Percentiles rank a stretch among this genome's conserved stretches.
Evolutionary conservation across 2,329 filamentous ascomycete species (phyloP).

Genomic region (Penicillium hesseltinei): DNA sequence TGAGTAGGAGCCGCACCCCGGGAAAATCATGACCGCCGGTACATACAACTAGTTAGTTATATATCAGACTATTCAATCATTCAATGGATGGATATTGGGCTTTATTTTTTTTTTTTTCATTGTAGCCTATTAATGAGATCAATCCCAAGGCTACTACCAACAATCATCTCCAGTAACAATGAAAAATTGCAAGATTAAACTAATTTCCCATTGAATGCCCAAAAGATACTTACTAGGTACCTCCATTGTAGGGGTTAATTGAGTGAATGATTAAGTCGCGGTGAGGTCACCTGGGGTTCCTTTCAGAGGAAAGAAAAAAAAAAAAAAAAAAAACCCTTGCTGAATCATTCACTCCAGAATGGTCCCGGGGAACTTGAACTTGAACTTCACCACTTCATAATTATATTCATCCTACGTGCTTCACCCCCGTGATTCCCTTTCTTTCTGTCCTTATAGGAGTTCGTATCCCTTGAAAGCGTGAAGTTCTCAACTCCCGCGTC

Average conservation of each 20-base stretch:
- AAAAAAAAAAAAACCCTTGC: not conserved
- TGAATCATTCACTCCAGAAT: constrained; percentile 2
- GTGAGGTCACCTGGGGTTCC: not conserved
- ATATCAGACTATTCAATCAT: not conserved
- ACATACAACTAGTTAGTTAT: too few species aligned
- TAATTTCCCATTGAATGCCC: not conserved
- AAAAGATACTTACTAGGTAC: constrained; percentile 4
- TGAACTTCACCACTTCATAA: not conserved
- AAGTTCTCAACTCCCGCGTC: constrained; percentile 8
- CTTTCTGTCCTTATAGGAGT: not conserved
- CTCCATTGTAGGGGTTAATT: not conserved
- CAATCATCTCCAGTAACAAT: not conserved
- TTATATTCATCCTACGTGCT: not conserved
- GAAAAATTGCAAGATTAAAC: not conserved
- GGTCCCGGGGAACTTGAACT: not conserved
- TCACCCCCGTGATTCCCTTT: not conserved
- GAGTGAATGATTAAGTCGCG: not conserved
- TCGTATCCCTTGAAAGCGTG: constrained; percentile 14
- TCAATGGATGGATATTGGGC: not conserved
- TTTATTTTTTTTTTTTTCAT: not conserved
- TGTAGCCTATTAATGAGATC: not conserved
- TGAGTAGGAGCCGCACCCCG: too few species aligned
- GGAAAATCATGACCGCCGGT: too few species aligned
- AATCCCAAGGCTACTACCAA: not conserved
- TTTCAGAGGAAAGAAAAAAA: not conserved